Percentiles rank a stretch among this genome's conserved stretches.
These are phyloP conservation scores for Graphiopsis chlorocephala DNA, from an alignment of 2,329 filamentous ascomycete species.

Conservation along the genomic window DNA sequence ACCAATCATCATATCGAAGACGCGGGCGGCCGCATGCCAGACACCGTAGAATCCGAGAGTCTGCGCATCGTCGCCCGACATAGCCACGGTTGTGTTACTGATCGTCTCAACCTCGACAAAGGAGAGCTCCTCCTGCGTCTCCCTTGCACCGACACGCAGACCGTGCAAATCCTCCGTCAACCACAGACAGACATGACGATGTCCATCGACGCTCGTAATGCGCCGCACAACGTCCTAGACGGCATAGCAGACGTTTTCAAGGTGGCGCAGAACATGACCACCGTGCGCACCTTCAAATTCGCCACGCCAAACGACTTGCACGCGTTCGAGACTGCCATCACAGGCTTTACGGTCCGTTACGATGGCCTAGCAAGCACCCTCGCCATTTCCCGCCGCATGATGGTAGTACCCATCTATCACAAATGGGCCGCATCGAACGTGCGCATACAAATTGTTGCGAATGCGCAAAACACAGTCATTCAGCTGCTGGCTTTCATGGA, in stretches of 20 bases:
- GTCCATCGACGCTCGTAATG: constrained; percentile 55
- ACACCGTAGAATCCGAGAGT: constrained; percentile 72
- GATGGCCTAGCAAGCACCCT: constrained; percentile 64
- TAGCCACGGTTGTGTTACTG: constrained; percentile 5
- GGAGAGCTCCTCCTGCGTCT: constrained; percentile 47
- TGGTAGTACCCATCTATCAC: constrained; percentile 91
- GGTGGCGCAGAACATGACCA: constrained; percentile 43
- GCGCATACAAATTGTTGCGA: constrained; percentile 72
- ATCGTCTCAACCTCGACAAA: constrained; percentile 69
- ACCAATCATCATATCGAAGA: constrained; percentile 66
- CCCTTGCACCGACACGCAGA: constrained; percentile 47
- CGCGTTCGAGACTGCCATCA: constrained; percentile 73
- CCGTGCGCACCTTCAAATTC: constrained; percentile 64
- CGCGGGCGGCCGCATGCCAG: constrained; percentile 55
- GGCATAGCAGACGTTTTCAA: constrained; percentile 65
- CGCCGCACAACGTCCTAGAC: constrained; percentile 47
- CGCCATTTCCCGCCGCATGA: constrained; percentile 68
- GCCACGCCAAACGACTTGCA: constrained; percentile 61
- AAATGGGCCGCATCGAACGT: constrained; percentile 85
- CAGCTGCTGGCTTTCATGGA: constrained; percentile 86
- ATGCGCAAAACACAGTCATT: constrained; percentile 63
- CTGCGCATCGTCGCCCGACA: constrained; percentile 69
- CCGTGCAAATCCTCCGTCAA: constrained; percentile 66
- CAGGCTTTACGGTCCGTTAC: constrained; percentile 67
- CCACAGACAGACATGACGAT: constrained; percentile 75